Conservation (phyloP, 129 eudicot genomes). For the carrot (Daucus carota) region DH1_v3.0 NC_030386.2:23019501-23020000, state of each 20-base stretch:
- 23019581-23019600: conserved; percentile 15
- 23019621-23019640: conserved; percentile 19
- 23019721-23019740: conserved; percentile 23
- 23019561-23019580: conserved; percentile 20
- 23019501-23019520: background rate
- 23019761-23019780: conserved; percentile 19
- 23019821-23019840: conserved; percentile 25
- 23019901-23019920: conserved; percentile 4
- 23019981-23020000: conserved; percentile 18
- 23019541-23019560: conserved; percentile 7
- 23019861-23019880: conserved; percentile 14
- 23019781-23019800: conserved; percentile 21
- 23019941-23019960: conserved; percentile 17
- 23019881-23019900: conserved; percentile 9
- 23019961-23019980: conserved; percentile 17
- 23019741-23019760: conserved; percentile 22
- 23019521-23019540: conserved; percentile 16
- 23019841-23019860: conserved; percentile 21
- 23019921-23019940: conserved; percentile 14
- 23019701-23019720: conserved; percentile 28
- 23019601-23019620: conserved; percentile 13
- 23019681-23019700: conserved; percentile 21
- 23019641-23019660: conserved; percentile 15
- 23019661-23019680: background rate
- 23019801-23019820: conserved; percentile 23